These are phyloP conservation scores for Neostapfia colusana DNA, from an alignment of 176 grass and related monocot species.

Conservation along the genomic window DNA sequence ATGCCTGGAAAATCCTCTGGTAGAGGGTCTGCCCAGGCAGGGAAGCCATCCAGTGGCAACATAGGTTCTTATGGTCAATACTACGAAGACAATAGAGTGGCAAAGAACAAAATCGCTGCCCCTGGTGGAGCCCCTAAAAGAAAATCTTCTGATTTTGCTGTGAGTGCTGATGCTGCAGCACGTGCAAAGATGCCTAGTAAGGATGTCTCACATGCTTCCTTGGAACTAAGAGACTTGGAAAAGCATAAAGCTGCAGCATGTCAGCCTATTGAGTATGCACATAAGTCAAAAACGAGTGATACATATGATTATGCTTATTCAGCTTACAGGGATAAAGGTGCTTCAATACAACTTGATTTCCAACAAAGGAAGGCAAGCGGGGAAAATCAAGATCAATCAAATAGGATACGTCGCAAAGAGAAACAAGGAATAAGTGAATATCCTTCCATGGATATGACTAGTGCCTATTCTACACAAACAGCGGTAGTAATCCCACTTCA, in stretches of 20 bases:
- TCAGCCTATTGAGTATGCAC: slow-evolving; percentile 38
- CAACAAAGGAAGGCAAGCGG: slow-evolving; percentile 60
- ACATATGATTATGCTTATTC: slow-evolving; percentile 57
- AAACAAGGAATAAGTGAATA: slow-evolving; percentile 54
- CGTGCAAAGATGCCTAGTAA: slow-evolving; percentile 54
- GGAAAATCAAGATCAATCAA: slow-evolving; percentile 51
- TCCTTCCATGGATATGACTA: slow-evolving; percentile 51
- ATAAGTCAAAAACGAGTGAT: slow-evolving; percentile 53
- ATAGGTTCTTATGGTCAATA: slow-evolving; percentile 43
- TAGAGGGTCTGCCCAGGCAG: slow-evolving; percentile 38
- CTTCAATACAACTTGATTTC: slow-evolving; percentile 64
- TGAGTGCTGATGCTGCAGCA: slow-evolving; percentile 40
- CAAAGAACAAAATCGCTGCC: slow-evolving; percentile 50
- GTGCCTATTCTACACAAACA: slow-evolving; percentile 58
- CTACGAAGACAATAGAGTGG: slow-evolving; percentile 45
- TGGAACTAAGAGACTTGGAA: slow-evolving; percentile 64
- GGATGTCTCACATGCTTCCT: slow-evolving; percentile 51
- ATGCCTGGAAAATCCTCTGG: slow-evolving; percentile 52
- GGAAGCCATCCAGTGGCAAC: slow-evolving; percentile 49
- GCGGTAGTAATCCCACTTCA: slow-evolving; percentile 42
- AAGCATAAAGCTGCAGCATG: slow-evolving; percentile 52
- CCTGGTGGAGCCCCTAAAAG: slow-evolving; percentile 48
- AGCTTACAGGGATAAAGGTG: slow-evolving; percentile 57
- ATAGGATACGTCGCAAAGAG: slow-evolving; percentile 54
- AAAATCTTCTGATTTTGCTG: slow-evolving; percentile 52